Evolutionary conservation across 257 asterid genomes (phyloP), one percentile per base, ranked within the genome.

Genomic region (Agastache rugosa): DNA sequence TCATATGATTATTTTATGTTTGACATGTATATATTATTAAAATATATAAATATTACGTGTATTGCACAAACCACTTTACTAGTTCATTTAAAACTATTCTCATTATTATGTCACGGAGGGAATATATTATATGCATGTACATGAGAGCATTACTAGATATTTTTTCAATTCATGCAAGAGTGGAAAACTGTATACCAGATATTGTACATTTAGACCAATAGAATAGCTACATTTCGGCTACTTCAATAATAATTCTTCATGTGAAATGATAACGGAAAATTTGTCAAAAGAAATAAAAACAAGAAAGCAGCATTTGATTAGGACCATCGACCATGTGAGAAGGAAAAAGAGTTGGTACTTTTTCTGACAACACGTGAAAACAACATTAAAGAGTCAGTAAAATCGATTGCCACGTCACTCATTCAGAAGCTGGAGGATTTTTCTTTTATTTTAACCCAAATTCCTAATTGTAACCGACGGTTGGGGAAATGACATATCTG

Each of bases 361-460:
- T 48, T 48, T 74, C 85, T 68, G 85, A 77, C 84, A 59, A 42
- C 85, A 80, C 80, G 85, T 82, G 85, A 76, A 51, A 34, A 12
- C 6, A 66, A 51, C 45, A 35, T 29, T 58, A 3, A 20, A 22
- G 14, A 44, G 22, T 67, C 41, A 39, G 44, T n/a, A 54, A 78
- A 78, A 69, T 27, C 60, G 45, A 58, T 34, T 42, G 79, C 85
- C 85, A 85, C 73, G 78, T 79, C 82, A 79, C 50, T 1, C 3
- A 27, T 6, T 64, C 71, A 72, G 71, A 72, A 71, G 76, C 85
- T 69, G 80, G 78, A 83, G 11, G 5, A 2, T 8, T 59, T 50
- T 17, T 39, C 35, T 61, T 6, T 15, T 1, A 12, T 59, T 5
- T 53, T 60, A 66, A 53, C 29, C 15, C 8, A 19, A 27, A 4